Conservation (phyloP, 2,329 filamentous ascomycete species). For the Ascochyta viciae-villosae region DNA sequence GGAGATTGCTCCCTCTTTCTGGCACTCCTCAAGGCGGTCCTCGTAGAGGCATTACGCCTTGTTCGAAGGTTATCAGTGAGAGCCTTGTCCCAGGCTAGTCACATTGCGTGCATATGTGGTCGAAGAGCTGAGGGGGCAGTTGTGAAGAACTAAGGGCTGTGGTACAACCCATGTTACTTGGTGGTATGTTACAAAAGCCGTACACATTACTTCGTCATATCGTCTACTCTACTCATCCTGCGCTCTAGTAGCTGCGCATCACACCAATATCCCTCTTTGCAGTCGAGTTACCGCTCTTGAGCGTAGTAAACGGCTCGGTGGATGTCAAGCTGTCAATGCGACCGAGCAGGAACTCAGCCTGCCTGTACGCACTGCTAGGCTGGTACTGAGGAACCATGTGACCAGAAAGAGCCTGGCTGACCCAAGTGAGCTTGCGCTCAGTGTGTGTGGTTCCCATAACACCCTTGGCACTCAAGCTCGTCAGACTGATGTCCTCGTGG, state of each 20-base stretch:
- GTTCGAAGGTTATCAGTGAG: too few relatives aligned
- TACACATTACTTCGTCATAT: slow-evolving; percentile 4
- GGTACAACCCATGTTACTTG: neutral
- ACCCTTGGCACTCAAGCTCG: slow-evolving; percentile 66
- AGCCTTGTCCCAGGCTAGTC: too few relatives aligned
- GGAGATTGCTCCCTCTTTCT: too few relatives aligned
- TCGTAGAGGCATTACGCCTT: too few relatives aligned
- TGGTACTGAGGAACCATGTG: slow-evolving; percentile 74
- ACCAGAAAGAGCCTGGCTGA: slow-evolving; percentile 68
- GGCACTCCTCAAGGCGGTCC: too few relatives aligned
- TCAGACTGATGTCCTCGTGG: slow-evolving; percentile 56
- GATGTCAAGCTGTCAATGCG: slow-evolving; percentile 64
- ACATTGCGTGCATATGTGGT: too few relatives aligned
- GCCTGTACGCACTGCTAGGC: slow-evolving; percentile 71
- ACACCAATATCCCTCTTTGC: slow-evolving; percentile 22
- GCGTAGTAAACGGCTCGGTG: slow-evolving; percentile 41
- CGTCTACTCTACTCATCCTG: neutral
- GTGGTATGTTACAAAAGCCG: neutral
- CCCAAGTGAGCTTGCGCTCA: slow-evolving; percentile 78
- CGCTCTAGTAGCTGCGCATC: slow-evolving; percentile 9
- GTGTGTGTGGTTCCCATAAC: slow-evolving; percentile 73
- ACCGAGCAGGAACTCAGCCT: slow-evolving; percentile 78
- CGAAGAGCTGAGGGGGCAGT: too few relatives aligned
- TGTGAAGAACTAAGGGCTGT: too few relatives aligned
- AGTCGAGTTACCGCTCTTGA: slow-evolving; percentile 17